Base-by-base conservation (phyloP, 495 filamentous ascomycete genomes). In the Astrocystis sublimbata region DNA sequence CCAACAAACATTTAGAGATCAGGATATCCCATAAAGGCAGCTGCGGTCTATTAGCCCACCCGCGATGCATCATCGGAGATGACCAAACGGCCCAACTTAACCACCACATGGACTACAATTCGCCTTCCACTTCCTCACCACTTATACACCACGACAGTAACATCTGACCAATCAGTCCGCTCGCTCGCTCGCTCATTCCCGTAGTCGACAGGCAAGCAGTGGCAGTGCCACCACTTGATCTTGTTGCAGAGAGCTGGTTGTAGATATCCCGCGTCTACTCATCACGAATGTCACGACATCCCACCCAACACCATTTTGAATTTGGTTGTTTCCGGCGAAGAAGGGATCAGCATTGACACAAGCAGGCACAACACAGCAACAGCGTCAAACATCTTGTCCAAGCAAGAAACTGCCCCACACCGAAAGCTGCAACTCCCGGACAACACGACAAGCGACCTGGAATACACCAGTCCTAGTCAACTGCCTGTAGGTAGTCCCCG, bases 61-160 rank as follows among this genome's bases (percentile, higher is more conserved):
- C 58, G 58, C 52, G 35, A 61, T 61, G 49, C 47, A 26, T 15
- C 6, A 61, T 53, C 26, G 50, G 69, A 69, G 53, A 67, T 71
- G 67, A 71, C 62, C 60, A 50, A n/a, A 45, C 54, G 60, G 61
- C 58, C 38, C 38, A 53, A 45, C 47, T 35, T 36, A 53, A 15
- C 4, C 36, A 54, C 52, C 46, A 70, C 52, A 60, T n/a, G n/a
- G n/a, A n/a, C n/a, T n/a, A n/a, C n/a, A n/a, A n/a, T n/a, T n/a
- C n/a, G n/a, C n/a, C n/a, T n/a, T n/a, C n/a, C 38, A 19, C 50
- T 35, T 49, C 43, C 51, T 65, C 49, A 56, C 62, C 36, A 67
- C 53, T 60, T 58, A 24, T 28, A 47, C 41, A 36, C 31, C 15
- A 17, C 51, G 30, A 12, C 26, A 28, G 26, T 13, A 42, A 7